Base-by-base conservation (phyloP, 768 basidiomycete genomes). In the Pholiota molesta region DNA sequence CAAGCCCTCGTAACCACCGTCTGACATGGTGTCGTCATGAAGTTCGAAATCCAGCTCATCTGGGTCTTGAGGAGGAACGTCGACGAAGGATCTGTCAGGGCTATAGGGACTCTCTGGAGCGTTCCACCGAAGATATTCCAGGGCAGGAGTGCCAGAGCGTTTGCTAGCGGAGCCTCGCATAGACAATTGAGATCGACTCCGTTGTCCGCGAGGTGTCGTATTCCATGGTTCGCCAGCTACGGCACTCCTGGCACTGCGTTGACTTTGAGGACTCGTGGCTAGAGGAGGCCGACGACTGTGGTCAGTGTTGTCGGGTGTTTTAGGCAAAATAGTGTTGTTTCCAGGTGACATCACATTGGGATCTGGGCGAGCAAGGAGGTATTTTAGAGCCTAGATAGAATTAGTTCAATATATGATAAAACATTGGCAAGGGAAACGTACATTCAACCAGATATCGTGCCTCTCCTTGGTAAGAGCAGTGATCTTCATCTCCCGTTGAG, bases 401-500 rank as follows among this genome's bases (percentile, higher is more conserved):
- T 26, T 54, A 35, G 26, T 58, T 67, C 16, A 62, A 58, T 17
- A 39, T 66, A 54, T 65, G 61, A 64, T 58, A 61, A 59, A 42
- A 40, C 59, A 61, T 33, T 26, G 7, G 31, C 64, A 55, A 65
- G 40, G 31, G 53, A 23, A 5, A 79, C 88, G 62, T 74, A 95
- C 95, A 75, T 89, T 91, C 57, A 94, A 79, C 97, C 97, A 99
- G 63, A 98, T 95, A 68, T 99, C 96, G 71, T 99, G 97, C 57
- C 96, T 83, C 66, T 99, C 97, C 72, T 93, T 92, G 8, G 90
- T 96, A 2, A 91, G 90, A 6, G 95, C 95, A n/a, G 97, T 99
- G 70, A 99, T 90, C 79, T 97, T 97, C 88, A 99, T 97, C 77
- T 99, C 97, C 61, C 97, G 84, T 64, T 95, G 92, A 11, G 94